Evolutionary conservation across 805 yeast genomes (phyloP), one percentile per base, ranked within the genome.

Genomic region (Barnettozyma sp.): DNA sequence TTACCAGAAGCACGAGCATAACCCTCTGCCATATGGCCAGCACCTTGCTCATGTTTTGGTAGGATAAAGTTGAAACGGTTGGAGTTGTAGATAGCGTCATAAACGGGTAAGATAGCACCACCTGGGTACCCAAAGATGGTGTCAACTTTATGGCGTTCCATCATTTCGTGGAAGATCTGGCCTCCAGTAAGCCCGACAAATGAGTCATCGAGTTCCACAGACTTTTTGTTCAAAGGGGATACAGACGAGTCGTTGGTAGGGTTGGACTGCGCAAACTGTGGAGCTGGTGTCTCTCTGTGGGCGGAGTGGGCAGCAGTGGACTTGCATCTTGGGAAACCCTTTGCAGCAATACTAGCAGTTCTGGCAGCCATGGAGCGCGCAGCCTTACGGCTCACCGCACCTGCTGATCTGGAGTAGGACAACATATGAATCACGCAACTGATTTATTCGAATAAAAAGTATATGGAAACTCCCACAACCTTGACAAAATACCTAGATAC

Each of bases 21-120:
- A 41, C 98, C 98, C 66, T 92, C 97, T 38, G 98, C 98, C 97
- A 92, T 92, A 64, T 92, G 98, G 35, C 98, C 98, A 13, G 97
- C 98, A 59, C 98, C 98, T 65, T 92, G 98, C 63, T 92, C 98
- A 61, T 92, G 97, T 54, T 94, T 76, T 33, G 98, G 98, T 45
- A 92, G 68, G 38, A 92, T 84, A 57, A 92, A 92, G 49, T 80
- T 76, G 71, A 92, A 90, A 54, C 82, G 76, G 39, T 80, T 78
- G 15, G 95, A 83, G 66, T 90, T 82, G 70, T 82, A 84, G 50
- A 92, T 92, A 48, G 97, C 97, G 59, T 92, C 98, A 57, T 82
- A 92, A 18, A 92, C 98, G 11, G 98, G 97, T 53, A 92, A 71
- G 54, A 92, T 92, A 48, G 98, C 98, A 59, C 98, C 98, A 55